Conservation (phyloP, 2,329 filamentous ascomycete genomes). For the Didymella pomorum region DNA sequence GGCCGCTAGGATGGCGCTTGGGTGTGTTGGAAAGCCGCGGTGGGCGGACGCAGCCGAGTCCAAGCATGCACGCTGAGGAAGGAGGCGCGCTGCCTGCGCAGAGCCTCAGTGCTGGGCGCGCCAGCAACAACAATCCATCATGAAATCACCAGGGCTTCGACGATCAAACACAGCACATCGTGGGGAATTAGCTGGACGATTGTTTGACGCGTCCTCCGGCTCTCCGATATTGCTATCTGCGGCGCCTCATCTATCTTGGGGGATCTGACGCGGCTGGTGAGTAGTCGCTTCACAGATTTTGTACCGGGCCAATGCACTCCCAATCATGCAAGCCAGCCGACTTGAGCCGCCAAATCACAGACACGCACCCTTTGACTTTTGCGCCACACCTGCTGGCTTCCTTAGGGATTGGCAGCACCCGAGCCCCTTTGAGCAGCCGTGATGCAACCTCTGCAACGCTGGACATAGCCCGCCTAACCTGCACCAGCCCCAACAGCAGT, state of each 20-base stretch:
- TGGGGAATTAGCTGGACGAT: constrained; percentile 13
- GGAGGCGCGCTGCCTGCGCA: constrained; percentile 4
- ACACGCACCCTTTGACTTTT: constrained; percentile 4
- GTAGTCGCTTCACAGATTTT: constrained; percentile 10
- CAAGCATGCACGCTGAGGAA: constrained; percentile 7
- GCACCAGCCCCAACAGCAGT: constrained; percentile 10
- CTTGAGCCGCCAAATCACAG: constrained; percentile 6
- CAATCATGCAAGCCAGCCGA: constrained; percentile 14
- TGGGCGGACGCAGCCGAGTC: constrained; percentile 14
- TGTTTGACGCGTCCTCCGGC: constrained; percentile 16
- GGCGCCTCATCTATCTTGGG: constrained; percentile 18
- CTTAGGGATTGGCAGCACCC: constrained; percentile 1
- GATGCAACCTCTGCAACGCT: constrained; percentile 10
- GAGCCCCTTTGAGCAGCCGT: constrained; percentile 6
- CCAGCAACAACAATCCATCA: constrained; percentile 5
- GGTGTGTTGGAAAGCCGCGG: not conserved
- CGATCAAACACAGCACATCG: constrained; percentile 21
- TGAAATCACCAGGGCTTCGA: not conserved
- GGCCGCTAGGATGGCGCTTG: constrained; percentile 2
- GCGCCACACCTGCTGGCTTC: constrained; percentile 13
- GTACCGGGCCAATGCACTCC: constrained; percentile 11
- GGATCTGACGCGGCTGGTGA: constrained; percentile 13
- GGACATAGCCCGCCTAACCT: not conserved
- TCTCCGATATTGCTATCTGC: constrained; percentile 19
- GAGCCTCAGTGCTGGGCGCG: constrained; percentile 17